Base-by-base conservation (phyloP, 106 monocot genomes). In the Dioscorea alata region DNA sequence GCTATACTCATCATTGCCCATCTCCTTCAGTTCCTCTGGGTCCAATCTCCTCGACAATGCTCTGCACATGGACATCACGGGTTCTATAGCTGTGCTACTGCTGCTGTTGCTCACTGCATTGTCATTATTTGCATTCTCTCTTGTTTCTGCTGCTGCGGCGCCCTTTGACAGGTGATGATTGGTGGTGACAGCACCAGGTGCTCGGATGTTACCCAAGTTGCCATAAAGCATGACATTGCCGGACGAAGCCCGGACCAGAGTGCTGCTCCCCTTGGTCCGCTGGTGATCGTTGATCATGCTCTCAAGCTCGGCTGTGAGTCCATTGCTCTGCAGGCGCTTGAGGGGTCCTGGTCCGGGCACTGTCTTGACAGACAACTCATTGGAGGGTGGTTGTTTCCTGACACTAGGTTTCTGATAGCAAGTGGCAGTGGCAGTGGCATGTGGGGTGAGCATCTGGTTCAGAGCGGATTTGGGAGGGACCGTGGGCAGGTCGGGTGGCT, bases 191-290 rank as follows among this genome's bases (percentile, higher is more conserved):
- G 72, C 75, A 2, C 75, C 79, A 7, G 72, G 78, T 2, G 70
- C 69, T 0, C 83, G 75, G 59, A 90, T 69, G 70, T 90, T 90
- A 8, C 90, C 90, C 64, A 90, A 28, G 60, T 83, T 75, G 1
- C 90, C 75, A 33, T 76, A 90, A 21, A 90, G 75, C 90, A 90
- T 90, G 48, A 90, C 86, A 20, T 90, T 90, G 70, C 86, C 81
- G 5, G 90, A 90, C 2, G 86, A 90, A 7, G 90, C 90, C 13
- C 90, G 78, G 68, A 90, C 79, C n/a, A 90, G 83, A 31, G 66
- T 74, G 73, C 71, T 76, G 64, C 70, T 74, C 8, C 75, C 90
- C 65, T 79, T 86, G 71, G 54, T 32, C 8, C 83, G 80, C 71
- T 90, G 90, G 83, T 83, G 79, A 60, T 90, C 90, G 62, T 83